Evolutionary conservation across 1,284 basidiomycete species (phyloP), one percentile per base, ranked within the genome.

Genomic region (Termitomyces sp.): DNA sequence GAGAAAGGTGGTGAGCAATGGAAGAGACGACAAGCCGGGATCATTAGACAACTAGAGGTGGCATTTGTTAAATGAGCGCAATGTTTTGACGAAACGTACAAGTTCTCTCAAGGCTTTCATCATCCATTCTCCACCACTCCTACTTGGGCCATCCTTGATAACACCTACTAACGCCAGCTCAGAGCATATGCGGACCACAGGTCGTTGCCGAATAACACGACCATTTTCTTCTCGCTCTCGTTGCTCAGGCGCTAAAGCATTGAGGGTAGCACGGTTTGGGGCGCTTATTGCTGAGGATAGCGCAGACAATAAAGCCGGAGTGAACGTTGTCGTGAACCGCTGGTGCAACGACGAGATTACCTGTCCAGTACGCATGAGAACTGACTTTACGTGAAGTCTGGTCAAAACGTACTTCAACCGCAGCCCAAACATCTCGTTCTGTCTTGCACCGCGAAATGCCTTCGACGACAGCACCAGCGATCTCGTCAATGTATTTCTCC

Each of bases 401-500:
- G 6, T 11, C 18, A 50, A 51, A 14, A 66, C 81, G 61, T 59
- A 94, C 93, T 76, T 98, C 94, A 13, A 93, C 88, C 5, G 93
- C 93, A 52, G 87, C 89, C 79, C 93, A 91, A 21, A 93, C 80
- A 66, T 99, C 94, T 61, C 88, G 88, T 61, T 93, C 91, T 0
- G 80, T 91, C 75, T 88, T 94, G 68, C 93, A 95, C 57, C 87
- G 83, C 9, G 72, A 69, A 37, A 96, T 77, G 1, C 97, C 96
- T 65, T 99, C 97, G 0, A 91, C 74, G 0, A 88, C 77, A 1
- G 93, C 94, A 10, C 86, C 84, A 1, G 91, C 88, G 56, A 98
- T 87, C 72, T 99, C 97, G 62, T 97, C 95, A 49, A 96, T 78
- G 67, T 99, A 98, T 70, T 97, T 99, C 71, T 93, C 93, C 45